Conservation (phyloP, 2,329 filamentous ascomycete species). For the Curvularia lunata region DNA sequence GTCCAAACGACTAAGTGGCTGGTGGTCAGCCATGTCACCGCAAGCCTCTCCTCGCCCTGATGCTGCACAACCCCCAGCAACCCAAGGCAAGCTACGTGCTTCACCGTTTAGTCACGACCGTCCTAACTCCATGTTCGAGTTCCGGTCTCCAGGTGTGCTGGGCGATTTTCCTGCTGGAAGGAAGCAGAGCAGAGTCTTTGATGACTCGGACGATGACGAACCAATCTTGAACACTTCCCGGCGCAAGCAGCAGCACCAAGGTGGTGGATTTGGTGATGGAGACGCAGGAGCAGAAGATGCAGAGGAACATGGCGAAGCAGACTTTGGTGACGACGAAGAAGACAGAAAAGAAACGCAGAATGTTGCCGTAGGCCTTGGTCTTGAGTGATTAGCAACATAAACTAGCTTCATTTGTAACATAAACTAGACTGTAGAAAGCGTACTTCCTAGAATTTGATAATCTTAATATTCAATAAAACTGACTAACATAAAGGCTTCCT, state of each 20-base stretch:
- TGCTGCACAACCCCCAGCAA: constrained; percentile 11
- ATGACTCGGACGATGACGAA: constrained; percentile 46
- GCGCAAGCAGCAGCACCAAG: constrained; percentile 15
- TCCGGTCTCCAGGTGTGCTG: constrained; percentile 37
- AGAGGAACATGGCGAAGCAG: constrained; percentile 21
- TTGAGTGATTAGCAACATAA: constrained; percentile 17
- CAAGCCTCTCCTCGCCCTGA: constrained; percentile 9
- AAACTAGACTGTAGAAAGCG: constrained; percentile 4
- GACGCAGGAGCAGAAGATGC: constrained; percentile 19
- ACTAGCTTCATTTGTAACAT: constrained; percentile 2
- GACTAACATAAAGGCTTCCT: neutral
- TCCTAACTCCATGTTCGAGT: constrained; percentile 48
- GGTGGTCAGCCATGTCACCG: constrained; percentile 45
- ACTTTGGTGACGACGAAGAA: constrained; percentile 33
- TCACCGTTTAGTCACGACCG: constrained; percentile 33
- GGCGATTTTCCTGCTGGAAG: constrained; percentile 22
- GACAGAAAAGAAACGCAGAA: constrained; percentile 25
- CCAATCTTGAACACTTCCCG: neutral
- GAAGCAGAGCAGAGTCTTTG: constrained; percentile 52
- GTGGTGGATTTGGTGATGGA: constrained; percentile 12
- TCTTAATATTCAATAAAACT: neutral
- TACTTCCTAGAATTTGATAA: neutral
- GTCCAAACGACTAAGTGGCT: constrained; percentile 42
- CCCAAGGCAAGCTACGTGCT: constrained; percentile 17
- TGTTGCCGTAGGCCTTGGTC: constrained; percentile 21